Evolutionary conservation across 2,329 filamentous ascomycete species (phyloP).

Genomic region (Torrubiella hemipterigena): DNA sequence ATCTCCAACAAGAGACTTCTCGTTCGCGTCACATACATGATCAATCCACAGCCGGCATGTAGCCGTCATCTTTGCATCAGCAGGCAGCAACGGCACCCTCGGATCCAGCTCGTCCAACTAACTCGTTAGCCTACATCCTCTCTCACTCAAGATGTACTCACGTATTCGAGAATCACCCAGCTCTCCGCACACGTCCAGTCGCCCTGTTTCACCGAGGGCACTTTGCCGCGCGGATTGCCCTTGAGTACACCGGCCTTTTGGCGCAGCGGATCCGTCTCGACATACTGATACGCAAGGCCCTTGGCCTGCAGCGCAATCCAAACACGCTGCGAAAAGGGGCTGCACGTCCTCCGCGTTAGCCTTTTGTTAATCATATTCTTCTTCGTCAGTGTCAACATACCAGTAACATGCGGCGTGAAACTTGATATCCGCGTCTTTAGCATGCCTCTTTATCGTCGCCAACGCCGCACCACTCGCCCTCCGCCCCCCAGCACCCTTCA

Average conservation of each 20-base stretch:
- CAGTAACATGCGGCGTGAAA: constrained; percentile 78
- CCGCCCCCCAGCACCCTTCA: constrained; percentile 47
- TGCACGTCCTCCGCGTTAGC: no score
- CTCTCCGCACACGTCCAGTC: constrained; percentile 78
- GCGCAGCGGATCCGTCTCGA: constrained; percentile 71
- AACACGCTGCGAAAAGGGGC: constrained; percentile 75
- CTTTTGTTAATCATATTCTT: not conserved
- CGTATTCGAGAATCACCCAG: constrained; percentile 74
- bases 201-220: constrained; percentile 66
- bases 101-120: constrained; percentile 62
- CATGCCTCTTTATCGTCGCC: constrained; percentile 56
- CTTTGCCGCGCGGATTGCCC: constrained; percentile 62
- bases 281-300: constrained; percentile 69
- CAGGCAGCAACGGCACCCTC: constrained; percentile 50
- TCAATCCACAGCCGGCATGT: constrained; percentile 71
- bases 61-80: constrained; percentile 54
- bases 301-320: constrained; percentile 84
- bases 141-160: constrained; percentile 22
- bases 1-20: no score
- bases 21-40: constrained; percentile 47
- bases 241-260: constrained; percentile 46
- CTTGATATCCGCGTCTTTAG: constrained; percentile 59
- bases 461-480: constrained; percentile 62
- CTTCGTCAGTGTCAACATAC: constrained; percentile 29
- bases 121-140: constrained; percentile 1